phyloP scores from a whole-genome alignment of 768 basidiomycete species.

The Tremella mesenterica region DNA sequence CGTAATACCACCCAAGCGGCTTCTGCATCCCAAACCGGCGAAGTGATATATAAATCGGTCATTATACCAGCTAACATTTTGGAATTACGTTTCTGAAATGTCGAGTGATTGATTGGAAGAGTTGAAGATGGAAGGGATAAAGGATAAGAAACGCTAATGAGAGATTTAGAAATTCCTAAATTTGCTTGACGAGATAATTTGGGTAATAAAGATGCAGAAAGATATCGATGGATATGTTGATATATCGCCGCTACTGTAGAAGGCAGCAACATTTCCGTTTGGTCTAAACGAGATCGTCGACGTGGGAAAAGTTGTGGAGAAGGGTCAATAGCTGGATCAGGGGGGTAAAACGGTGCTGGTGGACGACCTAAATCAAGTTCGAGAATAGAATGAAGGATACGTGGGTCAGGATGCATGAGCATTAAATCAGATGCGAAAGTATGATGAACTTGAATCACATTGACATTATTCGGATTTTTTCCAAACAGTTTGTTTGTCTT shows the following conservation, averaged over 20 bases:
- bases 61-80: neutral
- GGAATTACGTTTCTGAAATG: neutral
- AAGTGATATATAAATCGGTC: neutral
- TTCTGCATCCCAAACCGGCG: neutral
- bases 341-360: too few relatives aligned
- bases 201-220: neutral
- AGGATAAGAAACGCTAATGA: neutral
- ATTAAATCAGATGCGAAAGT: slow-evolving; percentile 20
- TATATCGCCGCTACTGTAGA: slow-evolving; percentile 9
- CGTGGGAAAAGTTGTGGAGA: neutral
- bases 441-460: slow-evolving; percentile 6
- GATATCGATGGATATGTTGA: slow-evolving; percentile 7
- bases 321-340: neutral
- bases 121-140: too few relatives aligned
- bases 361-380: slow-evolving; percentile 7
- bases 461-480: too few relatives aligned
- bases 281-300: neutral
- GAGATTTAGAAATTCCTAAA: neutral
- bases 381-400: slow-evolving; percentile 7
- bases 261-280: slow-evolving; percentile 1
- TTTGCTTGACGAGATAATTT: neutral
- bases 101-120: too few relatives aligned
- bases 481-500: too few relatives aligned
- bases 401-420: slow-evolving; percentile 16
- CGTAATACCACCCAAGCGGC: neutral